These are phyloP conservation scores for Tilletiaria anomala DNA, from an alignment of 1,284 basidiomycete genomes.

Conservation along the genomic window DNA sequence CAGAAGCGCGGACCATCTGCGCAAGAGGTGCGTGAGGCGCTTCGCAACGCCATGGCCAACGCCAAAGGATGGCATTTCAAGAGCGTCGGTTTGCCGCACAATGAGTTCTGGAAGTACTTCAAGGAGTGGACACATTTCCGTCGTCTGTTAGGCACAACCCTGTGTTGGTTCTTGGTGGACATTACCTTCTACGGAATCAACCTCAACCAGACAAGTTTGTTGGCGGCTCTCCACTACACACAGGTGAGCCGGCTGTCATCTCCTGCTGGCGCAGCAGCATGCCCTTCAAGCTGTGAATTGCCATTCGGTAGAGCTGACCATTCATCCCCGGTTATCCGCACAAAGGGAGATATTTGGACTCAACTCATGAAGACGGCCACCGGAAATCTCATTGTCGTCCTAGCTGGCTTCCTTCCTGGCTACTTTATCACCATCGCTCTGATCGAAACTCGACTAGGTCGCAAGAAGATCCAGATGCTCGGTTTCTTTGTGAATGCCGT, in stretches of 20 bases:
- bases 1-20: too few species aligned
- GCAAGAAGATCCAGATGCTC: slow-evolving; percentile 37
- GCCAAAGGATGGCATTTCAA: slow-evolving; percentile 19
- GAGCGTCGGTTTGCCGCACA: slow-evolving; percentile 16
- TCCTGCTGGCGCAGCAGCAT: too few species aligned
- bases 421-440: slow-evolving; percentile 34
- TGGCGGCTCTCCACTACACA: too few species aligned
- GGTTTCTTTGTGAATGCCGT: slow-evolving; percentile 34
- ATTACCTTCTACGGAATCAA: slow-evolving; percentile 61
- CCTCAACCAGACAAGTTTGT: slow-evolving; percentile 49
- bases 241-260: too few species aligned
- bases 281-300: too few species aligned
- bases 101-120: slow-evolving; percentile 5
- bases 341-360: slow-evolving; percentile 35
- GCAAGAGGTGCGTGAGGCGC: too few species aligned
- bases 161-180: slow-evolving; percentile 42
- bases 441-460: slow-evolving; percentile 29
- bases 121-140: slow-evolving; percentile 7
- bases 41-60: too few species aligned
- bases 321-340: slow-evolving; percentile 52
- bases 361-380: slow-evolving; percentile 48
- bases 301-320: too few species aligned
- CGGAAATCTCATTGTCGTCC: slow-evolving; percentile 33
- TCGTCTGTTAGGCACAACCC: slow-evolving; percentile 7
- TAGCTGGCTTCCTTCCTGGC: slow-evolving; percentile 33